These are phyloP conservation scores for Dentipellis sp. DNA, from an alignment of 768 basidiomycete species.

Conservation along the genomic window DNA sequence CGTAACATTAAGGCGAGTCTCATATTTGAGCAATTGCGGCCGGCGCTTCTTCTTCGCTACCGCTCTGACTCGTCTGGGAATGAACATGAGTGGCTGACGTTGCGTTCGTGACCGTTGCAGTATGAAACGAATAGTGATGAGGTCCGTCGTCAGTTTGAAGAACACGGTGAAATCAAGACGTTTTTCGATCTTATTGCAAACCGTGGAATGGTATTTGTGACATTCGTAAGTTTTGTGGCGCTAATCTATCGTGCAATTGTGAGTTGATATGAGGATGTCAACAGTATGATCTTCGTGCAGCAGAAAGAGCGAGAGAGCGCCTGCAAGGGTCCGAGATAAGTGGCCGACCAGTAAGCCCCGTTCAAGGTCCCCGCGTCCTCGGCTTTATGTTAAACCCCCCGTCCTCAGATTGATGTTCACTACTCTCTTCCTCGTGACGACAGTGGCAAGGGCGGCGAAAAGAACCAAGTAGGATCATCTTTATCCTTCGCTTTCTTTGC, in stretches of 20 bases:
- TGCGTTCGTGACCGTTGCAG: constrained; percentile 28
- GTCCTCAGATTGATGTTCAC: constrained; percentile 88
- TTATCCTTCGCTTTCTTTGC: background rate
- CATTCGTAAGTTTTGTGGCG: constrained; percentile 71
- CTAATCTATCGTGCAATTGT: background rate
- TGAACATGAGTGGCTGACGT: constrained; percentile 5
- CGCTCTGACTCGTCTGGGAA: background rate
- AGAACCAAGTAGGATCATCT: constrained; percentile 61
- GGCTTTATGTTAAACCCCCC: constrained; percentile 4
- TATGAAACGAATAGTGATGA: constrained; percentile 86
- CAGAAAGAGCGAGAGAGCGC: constrained; percentile 84
- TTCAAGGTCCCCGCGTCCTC: background rate
- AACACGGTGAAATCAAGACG: constrained; percentile 92
- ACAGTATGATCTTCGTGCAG: constrained; percentile 88
- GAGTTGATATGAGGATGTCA: background rate
- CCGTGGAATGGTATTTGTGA: constrained; percentile 98
- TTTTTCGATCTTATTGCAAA: constrained; percentile 94
- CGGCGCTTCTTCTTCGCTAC: background rate
- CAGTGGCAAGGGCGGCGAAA: constrained; percentile 55
- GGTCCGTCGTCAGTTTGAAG: constrained; percentile 80
- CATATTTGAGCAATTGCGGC: background rate
- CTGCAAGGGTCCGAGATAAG: constrained; percentile 85
- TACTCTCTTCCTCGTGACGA: constrained; percentile 93
- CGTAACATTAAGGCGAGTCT: constrained; percentile 94
- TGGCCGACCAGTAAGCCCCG: constrained; percentile 72